Conservation (phyloP, 495 filamentous ascomycete species). For the Aspergillus panamensis region DNA sequence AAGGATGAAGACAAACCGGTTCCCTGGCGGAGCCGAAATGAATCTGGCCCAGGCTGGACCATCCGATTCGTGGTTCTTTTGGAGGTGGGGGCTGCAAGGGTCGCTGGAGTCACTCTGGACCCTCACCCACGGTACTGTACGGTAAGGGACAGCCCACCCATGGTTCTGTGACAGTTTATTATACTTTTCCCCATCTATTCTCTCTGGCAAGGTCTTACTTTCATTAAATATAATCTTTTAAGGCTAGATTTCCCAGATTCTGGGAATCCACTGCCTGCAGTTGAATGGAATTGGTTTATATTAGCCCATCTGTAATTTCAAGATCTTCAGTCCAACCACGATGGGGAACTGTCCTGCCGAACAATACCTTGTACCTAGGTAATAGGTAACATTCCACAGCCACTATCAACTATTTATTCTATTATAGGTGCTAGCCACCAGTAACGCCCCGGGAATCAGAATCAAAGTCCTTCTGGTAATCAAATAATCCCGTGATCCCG, state of each 20-base stretch:
- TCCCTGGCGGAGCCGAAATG: slow-evolving; percentile 15
- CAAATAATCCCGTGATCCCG: too few relatives aligned
- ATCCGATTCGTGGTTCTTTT: slow-evolving; percentile 20
- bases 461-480: not conserved
- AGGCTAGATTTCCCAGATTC: not conserved
- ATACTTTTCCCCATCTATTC: slow-evolving; percentile 4
- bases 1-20: slow-evolving; percentile 5
- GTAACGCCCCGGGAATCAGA: not conserved
- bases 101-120: slow-evolving; percentile 4
- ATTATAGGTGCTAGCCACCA: not conserved
- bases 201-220: not conserved
- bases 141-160: slow-evolving; percentile 14
- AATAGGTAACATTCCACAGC: not conserved
- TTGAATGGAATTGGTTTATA: not conserved
- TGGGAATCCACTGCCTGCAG: not conserved
- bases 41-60: not conserved
- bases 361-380: not conserved
- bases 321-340: not conserved
- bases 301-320: not conserved
- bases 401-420: not conserved
- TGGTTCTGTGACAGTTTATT: slow-evolving; percentile 24
- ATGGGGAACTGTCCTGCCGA: not conserved
- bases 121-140: slow-evolving; percentile 18
- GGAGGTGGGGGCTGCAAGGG: slow-evolving; percentile 24
- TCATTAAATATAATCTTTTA: not conserved